A percentile compares a stretch with the other conserved stretches of the same genome.
Conservation (phyloP, 176 grass and related monocot genomes). For the Tillandsia fasciculata region DNA sequence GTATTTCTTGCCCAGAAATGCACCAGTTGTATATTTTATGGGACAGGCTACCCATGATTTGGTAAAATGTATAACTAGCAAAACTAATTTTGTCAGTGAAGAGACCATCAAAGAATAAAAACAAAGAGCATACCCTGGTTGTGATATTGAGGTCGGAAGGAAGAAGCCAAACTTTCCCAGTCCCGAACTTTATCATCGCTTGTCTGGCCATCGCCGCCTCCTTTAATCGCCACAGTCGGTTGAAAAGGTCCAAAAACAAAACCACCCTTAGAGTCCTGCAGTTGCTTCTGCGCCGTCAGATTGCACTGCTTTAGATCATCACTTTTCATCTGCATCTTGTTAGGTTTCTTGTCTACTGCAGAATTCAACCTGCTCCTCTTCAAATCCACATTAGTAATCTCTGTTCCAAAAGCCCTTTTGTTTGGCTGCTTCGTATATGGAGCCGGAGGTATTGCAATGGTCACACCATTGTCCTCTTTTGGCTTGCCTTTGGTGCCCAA, state of each 20-base stretch:
- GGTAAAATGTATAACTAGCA: not conserved
- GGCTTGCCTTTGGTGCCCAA: constrained; percentile 30
- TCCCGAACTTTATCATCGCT: constrained; percentile 29
- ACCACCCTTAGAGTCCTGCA: constrained; percentile 29
- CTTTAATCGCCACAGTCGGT: constrained; percentile 40
- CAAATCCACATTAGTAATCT: constrained; percentile 56
- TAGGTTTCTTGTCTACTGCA: constrained; percentile 36
- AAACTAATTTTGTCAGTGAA: not conserved
- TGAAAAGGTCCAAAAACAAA: constrained; percentile 88
- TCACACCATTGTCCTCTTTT: constrained; percentile 28
- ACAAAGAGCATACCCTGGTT: constrained; percentile 62
- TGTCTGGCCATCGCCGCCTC: constrained; percentile 20
- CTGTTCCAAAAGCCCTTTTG: constrained; percentile 77
- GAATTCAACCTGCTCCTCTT: constrained; percentile 34
- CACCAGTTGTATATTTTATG: not conserved
- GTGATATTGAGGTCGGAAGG: constrained; percentile 62
- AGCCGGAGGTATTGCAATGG: constrained; percentile 17
- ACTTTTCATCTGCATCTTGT: constrained; percentile 8
- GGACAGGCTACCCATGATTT: not conserved
- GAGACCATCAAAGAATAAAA: not conserved
- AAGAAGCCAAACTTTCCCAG: constrained; percentile 63
- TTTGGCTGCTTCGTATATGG: constrained; percentile 22
- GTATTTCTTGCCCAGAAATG: not conserved
- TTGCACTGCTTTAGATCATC: constrained; percentile 50
- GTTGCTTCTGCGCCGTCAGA: constrained; percentile 23